Evolutionary conservation across 257 asterid genomes (phyloP), one percentile per base, ranked within the genome.

Genomic region (Solanum corneliomulleri): DNA sequence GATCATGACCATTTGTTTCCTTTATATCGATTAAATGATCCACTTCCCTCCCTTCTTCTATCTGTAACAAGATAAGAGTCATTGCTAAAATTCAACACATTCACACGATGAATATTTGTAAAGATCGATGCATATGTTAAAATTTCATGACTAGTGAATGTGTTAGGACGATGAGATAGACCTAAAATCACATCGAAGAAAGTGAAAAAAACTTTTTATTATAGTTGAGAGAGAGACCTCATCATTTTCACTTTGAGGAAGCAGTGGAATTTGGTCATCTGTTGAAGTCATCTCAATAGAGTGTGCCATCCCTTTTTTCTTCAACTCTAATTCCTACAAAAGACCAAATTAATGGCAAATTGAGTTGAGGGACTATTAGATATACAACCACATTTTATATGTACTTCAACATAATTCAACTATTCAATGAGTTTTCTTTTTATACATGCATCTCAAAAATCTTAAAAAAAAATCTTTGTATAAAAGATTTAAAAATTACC

Each of bases 151-250:
- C 4, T 58, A 58, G 68, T 58, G 68, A 58, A 20, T 0, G 11
- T 58, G 68, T 20, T 58, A 8, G 68, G 27, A 58, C 9, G 12
- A 58, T 58, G 25, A 7, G 11, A 23, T 58, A 58, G 68, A 58
- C 68, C 68, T 9, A 58, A 20, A 58, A 21, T 58, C 2, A 69
- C 27, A 21, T 58, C 18, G 56, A 47, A 13, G 12, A 9, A 58
- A 20, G 0, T 6, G 6, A 3, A 58, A 66, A 66, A 66, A 66
- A 0, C 0, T 60, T 0, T 8, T 60, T 60, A 10, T 6, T 23
- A 60, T 3, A 60, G 68, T 60, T 21, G 29, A 52, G 60, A 52
- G 45, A 42, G 9, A 52, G 60, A 15, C 74, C 37, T 66, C 37
- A 66, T 25, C 72, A 12, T 66, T 27, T 66, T 66, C 33, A 66